Evolutionary conservation across 768 basidiomycete species (phyloP).

Genomic region (Lentinula aciculospora): DNA sequence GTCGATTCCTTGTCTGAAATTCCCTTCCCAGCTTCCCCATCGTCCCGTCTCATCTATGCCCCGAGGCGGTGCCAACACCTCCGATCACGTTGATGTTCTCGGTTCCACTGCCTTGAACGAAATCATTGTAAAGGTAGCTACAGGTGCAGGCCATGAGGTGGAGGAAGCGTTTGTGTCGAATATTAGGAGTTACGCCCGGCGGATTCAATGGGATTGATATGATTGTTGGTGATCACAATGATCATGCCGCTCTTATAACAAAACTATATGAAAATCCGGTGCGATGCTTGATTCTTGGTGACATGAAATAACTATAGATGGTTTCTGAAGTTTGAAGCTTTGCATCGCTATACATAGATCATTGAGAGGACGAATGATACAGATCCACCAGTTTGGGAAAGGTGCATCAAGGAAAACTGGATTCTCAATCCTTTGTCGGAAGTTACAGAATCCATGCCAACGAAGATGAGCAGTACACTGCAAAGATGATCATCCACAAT

Average conservation of each 20-base stretch:
- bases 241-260: too few relatives aligned
- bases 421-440: too few relatives aligned
- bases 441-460: too few relatives aligned
- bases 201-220: constrained; percentile 72
- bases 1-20: not conserved
- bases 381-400: not conserved
- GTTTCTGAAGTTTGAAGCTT: too few relatives aligned
- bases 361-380: too few relatives aligned
- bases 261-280: too few relatives aligned
- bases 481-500: too few relatives aligned
- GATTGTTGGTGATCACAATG: not conserved
- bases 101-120: constrained; percentile 82
- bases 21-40: constrained; percentile 61
- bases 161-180: constrained; percentile 66
- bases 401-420: not conserved
- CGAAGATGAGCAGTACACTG: too few relatives aligned
- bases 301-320: not conserved
- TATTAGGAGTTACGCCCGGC: constrained; percentile 69
- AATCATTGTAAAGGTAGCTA: constrained; percentile 85
- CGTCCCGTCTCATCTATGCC: constrained; percentile 65
- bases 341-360: not conserved
- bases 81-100: constrained; percentile 84
- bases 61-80: constrained; percentile 88
- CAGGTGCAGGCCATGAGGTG: constrained; percentile 73
- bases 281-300: not conserved